A percentile compares a stretch with the other conserved stretches of the same genome.
Evolutionary conservation across 225 moss, liverwort and hornwort species (phyloP).

Genomic region (Pseudisothecium myosuroides): DNA sequence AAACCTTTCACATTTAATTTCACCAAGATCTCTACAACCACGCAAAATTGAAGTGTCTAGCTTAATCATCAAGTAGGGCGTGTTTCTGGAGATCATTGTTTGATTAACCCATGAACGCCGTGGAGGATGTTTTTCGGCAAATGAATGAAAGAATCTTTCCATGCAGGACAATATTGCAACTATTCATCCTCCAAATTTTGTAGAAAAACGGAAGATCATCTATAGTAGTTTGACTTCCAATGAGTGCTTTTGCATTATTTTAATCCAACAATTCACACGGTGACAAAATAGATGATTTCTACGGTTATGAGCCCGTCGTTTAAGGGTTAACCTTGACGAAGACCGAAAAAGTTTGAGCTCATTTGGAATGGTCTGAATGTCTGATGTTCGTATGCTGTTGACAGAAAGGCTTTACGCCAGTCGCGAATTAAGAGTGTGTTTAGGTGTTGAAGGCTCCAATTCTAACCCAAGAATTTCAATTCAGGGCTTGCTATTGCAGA

Average conservation of each 20-base stretch:
- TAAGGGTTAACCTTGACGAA: neutral
- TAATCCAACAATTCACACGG: no score
- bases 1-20: neutral
- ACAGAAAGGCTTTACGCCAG: neutral
- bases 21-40: neutral
- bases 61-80: neutral
- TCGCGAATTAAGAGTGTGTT: no score
- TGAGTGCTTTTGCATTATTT: no score
- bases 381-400: neutral
- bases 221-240: no score
- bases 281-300: no score
- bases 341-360: neutral
- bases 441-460: neutral
- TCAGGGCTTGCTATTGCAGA: neutral
- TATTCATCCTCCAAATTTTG: no score
- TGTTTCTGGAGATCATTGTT: neutral
- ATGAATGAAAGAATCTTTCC: no score
- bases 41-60: neutral
- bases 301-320: no score
- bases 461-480: neutral
- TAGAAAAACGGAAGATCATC: no score
- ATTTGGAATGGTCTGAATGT: neutral
- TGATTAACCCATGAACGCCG: no score
- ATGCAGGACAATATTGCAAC: no score
- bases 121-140: no score